Percentiles rank a stretch among this genome's conserved stretches.
Evolutionary conservation across 441 rosid genomes (phyloP).

Genomic region (Gossypium laxum): DNA sequence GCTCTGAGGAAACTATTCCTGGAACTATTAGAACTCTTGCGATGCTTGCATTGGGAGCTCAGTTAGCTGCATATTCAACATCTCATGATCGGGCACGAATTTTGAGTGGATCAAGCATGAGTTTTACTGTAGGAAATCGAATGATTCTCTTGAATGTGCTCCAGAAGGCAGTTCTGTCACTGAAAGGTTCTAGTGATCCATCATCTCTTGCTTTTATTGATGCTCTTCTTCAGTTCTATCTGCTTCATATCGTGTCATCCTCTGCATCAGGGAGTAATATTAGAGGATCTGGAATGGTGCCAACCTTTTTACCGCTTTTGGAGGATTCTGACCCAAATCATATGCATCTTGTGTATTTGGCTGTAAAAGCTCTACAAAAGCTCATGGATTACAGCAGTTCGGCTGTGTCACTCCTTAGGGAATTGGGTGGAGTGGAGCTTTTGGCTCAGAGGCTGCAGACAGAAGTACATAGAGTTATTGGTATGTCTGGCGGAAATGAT

Average conservation of each 20-base stretch:
- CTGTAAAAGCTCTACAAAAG: constrained; percentile 84
- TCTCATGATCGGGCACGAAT: constrained; percentile 93
- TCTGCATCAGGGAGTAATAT: constrained; percentile 87
- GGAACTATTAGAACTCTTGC: constrained; percentile 87
- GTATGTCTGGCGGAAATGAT: constrained; percentile 40
- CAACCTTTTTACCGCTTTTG: constrained; percentile 86
- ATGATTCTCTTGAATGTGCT: constrained; percentile 92
- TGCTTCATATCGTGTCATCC: constrained; percentile 91
- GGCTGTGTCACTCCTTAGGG: constrained; percentile 80
- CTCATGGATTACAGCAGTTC: constrained; percentile 58
- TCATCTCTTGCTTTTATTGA: constrained; percentile 87
- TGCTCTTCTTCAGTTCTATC: constrained; percentile 92
- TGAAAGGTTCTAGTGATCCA: constrained; percentile 69
- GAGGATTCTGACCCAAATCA: constrained; percentile 80
- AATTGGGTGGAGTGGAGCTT: constrained; percentile 89
- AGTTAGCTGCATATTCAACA: constrained; percentile 86
- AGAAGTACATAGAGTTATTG: constrained; percentile 77
- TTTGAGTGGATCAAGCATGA: constrained; percentile 83
- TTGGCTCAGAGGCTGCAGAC: constrained; percentile 77
- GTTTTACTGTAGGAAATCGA: constrained; percentile 89
- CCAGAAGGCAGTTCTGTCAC: constrained; percentile 79
- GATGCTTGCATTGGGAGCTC: constrained; percentile 92
- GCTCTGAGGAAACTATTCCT: constrained; percentile 76
- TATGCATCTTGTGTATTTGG: constrained; percentile 86
- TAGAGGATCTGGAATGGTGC: constrained; percentile 94